These are phyloP conservation scores for Teratosphaeria gauchensis DNA, from an alignment of 2,329 filamentous ascomycete genomes.

Conservation along the genomic window DNA sequence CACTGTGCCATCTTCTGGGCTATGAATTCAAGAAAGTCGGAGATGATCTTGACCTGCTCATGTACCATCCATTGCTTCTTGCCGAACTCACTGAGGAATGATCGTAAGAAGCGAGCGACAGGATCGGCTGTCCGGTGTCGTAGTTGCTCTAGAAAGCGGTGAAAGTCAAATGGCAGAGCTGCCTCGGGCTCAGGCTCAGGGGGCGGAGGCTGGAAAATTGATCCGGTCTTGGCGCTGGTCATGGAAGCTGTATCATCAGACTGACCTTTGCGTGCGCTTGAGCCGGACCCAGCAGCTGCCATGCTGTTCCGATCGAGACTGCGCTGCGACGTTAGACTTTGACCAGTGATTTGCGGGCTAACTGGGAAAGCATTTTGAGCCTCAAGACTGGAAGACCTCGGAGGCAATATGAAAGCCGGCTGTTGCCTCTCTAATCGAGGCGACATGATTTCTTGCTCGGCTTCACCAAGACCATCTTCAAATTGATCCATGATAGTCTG, in stretches of 20 bases:
- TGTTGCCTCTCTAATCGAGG: conserved; percentile 75
- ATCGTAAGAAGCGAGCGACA: conserved; percentile 88
- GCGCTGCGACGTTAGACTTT: conserved; percentile 8
- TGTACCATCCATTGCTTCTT: conserved; percentile 99
- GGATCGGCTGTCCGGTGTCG: conserved; percentile 96
- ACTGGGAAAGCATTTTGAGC: conserved; percentile 32
- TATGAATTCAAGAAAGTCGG: conserved; percentile 93
- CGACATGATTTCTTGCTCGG: conserved; percentile 79
- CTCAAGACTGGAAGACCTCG: conserved; percentile 78
- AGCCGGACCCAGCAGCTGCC: conserved; percentile 15
- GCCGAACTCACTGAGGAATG: conserved; percentile 86
- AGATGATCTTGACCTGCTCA: conserved; percentile 97
- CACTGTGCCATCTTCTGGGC: conserved; percentile 97
- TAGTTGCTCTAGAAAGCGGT: conserved; percentile 90
- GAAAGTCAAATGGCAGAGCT: conserved; percentile 87
- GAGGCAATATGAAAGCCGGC: conserved; percentile 67
- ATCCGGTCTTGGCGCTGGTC: conserved; percentile 22
- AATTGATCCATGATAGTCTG: conserved; percentile 98
- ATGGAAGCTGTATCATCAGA: conserved; percentile 21
- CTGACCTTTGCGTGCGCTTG: conserved; percentile 12
- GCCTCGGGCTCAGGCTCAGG: conserved; percentile 57
- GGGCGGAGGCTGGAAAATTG: conserved; percentile 49
- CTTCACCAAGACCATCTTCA: conserved; percentile 58
- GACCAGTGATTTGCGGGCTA: conserved; percentile 17
- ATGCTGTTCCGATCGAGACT: conserved; percentile 2